phyloP scores from a whole-genome alignment of 1,139 yeast genomes.

The Blastobotrys persicus region DNA sequence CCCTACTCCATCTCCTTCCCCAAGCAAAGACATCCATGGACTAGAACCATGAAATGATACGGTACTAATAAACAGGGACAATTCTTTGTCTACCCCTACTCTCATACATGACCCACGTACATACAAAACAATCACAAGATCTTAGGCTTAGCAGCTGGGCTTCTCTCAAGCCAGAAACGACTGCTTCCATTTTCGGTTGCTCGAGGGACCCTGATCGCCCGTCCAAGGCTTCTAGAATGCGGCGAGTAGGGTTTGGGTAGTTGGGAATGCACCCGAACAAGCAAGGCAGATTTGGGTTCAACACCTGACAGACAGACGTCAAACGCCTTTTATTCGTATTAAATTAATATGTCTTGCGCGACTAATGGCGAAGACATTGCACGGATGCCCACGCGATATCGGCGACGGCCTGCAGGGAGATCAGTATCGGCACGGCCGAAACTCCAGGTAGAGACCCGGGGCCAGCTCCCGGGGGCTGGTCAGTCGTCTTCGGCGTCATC shows the following conservation, averaged over 20 bases:
- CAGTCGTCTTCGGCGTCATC: conserved; percentile 7
- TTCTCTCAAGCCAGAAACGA: no score
- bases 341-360: not conserved
- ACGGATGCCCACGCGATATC: conserved; percentile 15
- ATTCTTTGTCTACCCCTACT: no score
- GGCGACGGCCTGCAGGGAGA: conserved; percentile 9
- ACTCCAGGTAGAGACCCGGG: conserved; percentile 6
- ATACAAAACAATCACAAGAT: no score
- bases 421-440: conserved; percentile 6
- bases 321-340: not conserved
- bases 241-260: not conserved
- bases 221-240: not conserved
- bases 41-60: no score
- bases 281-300: not conserved
- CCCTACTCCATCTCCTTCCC: no score
- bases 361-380: not conserved
- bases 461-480: not conserved
- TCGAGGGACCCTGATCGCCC: conserved; percentile 2
- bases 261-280: not conserved
- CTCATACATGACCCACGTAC: no score
- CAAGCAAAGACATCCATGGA: no score
- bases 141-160: no score
- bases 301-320: not conserved
- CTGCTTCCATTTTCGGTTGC: no score
- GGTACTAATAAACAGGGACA: no score